A percentile compares a stretch with the other conserved stretches of the same genome.
phyloP scores from a whole-genome alignment of 2,329 filamentous ascomycete species.

The Tricladium varicosporioides region DNA sequence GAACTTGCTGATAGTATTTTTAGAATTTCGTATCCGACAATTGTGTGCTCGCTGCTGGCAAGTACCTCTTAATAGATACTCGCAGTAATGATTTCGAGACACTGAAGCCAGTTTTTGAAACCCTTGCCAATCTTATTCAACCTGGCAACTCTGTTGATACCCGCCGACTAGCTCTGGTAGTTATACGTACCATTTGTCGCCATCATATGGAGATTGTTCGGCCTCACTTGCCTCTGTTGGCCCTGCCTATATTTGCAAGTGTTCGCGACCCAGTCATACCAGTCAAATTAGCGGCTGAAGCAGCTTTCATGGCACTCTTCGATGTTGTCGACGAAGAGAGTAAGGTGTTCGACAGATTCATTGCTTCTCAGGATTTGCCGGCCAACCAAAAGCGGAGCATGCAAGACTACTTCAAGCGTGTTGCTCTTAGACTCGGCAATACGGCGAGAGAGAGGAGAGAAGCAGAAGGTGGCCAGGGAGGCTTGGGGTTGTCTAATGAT shows the following conservation, averaged over 20 bases:
- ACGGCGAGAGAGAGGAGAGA: constrained; percentile 88
- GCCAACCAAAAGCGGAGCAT: constrained; percentile 81
- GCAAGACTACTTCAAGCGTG: constrained; percentile 95
- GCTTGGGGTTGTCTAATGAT: constrained; percentile 82
- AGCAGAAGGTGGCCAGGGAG: constrained; percentile 85
- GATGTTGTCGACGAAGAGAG: constrained; percentile 83
- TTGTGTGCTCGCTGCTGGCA: constrained; percentile 83
- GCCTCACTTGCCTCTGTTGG: constrained; percentile 77
- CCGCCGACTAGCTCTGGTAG: constrained; percentile 80
- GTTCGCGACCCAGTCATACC: constrained; percentile 92
- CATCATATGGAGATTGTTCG: constrained; percentile 76
- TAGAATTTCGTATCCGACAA: constrained; percentile 86
- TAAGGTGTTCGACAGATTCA: constrained; percentile 87
- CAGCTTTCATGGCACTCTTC: constrained; percentile 89
- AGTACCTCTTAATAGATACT: constrained; percentile 74
- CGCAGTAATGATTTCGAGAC: constrained; percentile 69
- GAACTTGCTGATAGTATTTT: constrained; percentile 22
- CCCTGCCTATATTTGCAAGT: constrained; percentile 80
- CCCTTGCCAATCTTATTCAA: constrained; percentile 70
- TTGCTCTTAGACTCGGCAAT: constrained; percentile 77
- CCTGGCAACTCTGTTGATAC: constrained; percentile 80
- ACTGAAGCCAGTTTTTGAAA: constrained; percentile 76
- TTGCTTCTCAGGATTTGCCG: constrained; percentile 67
- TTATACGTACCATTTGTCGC: constrained; percentile 81
- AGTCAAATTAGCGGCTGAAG: constrained; percentile 91